These are phyloP conservation scores for Punctularia strigosozonata DNA, from an alignment of 768 basidiomycete species.

Conservation along the genomic window DNA sequence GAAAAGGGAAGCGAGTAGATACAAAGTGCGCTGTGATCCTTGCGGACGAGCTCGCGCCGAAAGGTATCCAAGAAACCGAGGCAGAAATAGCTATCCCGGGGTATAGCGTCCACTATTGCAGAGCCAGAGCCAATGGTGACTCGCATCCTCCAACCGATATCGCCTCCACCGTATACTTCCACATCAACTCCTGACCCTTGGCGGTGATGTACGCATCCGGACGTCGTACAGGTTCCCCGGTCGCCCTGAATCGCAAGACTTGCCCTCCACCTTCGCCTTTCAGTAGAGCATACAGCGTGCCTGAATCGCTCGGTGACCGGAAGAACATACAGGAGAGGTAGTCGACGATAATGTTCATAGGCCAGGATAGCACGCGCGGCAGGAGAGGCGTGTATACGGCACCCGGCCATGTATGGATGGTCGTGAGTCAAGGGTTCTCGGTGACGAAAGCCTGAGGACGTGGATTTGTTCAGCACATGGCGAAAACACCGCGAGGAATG, in stretches of 20 bases:
- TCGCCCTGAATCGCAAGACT: not conserved
- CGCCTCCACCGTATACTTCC: not conserved
- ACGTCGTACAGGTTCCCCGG: not conserved
- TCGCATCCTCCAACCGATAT: too few relatives aligned
- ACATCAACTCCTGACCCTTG: not conserved
- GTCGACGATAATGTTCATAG: constrained; percentile 2
- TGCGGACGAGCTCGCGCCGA: too few relatives aligned
- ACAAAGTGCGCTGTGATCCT: too few relatives aligned
- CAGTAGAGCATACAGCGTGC: constrained; percentile 8
- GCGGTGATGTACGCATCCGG: not conserved
- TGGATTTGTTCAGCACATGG: not conserved
- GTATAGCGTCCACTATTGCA: too few relatives aligned
- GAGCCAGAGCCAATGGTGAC: too few relatives aligned
- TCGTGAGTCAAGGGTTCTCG: constrained; percentile 27
- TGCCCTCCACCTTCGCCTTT: not conserved
- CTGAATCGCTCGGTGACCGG: constrained; percentile 8
- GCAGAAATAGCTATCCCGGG: too few relatives aligned
- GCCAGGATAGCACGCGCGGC: not conserved
- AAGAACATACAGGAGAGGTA: not conserved
- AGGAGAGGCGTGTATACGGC: constrained; percentile 13
- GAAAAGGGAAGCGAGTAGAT: too few relatives aligned
- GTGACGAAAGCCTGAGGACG: constrained; percentile 25
- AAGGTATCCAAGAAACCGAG: too few relatives aligned
- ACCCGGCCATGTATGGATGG: constrained; percentile 33
- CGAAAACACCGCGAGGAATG: not conserved